Evolutionary conservation across 768 basidiomycete genomes (phyloP).

Genomic region (Psilocybe subaeruginosa): DNA sequence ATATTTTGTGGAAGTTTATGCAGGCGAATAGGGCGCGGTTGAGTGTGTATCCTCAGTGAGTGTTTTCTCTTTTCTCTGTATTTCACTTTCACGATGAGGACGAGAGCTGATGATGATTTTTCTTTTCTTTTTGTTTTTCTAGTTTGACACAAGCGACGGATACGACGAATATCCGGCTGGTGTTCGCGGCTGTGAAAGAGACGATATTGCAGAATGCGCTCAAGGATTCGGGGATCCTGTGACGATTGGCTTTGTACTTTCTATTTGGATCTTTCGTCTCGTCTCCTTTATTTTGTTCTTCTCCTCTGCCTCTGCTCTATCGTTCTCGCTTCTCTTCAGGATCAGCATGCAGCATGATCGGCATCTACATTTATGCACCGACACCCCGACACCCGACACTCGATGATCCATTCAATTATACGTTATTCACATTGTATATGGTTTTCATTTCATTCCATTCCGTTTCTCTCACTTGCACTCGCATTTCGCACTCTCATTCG

Average conservation of each 20-base stretch:
- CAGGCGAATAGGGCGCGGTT: slow-evolving; percentile 69
- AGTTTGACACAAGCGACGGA: slow-evolving; percentile 90
- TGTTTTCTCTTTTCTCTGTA: slow-evolving; percentile 16
- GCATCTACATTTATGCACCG: slow-evolving; percentile 6
- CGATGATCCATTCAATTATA: too few species aligned
- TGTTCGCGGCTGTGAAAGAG: slow-evolving; percentile 90
- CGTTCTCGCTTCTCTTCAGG: slow-evolving; percentile 37
- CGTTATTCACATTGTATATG: too few species aligned
- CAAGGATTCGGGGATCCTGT: slow-evolving; percentile 82
- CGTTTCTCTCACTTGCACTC: too few species aligned
- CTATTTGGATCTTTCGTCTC: background rate
- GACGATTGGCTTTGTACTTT: background rate
- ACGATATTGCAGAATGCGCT: slow-evolving; percentile 91
- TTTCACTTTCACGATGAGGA: slow-evolving; percentile 24
- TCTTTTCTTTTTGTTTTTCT: background rate
- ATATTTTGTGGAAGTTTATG: slow-evolving; percentile 94
- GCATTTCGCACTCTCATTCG: too few species aligned
- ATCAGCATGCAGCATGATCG: background rate
- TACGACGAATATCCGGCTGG: slow-evolving; percentile 79
- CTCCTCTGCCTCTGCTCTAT: background rate
- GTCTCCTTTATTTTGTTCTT: background rate
- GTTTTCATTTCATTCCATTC: too few species aligned
- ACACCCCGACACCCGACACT: too few species aligned
- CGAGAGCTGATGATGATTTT: background rate
- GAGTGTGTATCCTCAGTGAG: slow-evolving; percentile 91